A percentile compares a stretch with the other conserved stretches of the same genome.
These are phyloP conservation scores for Salix purpurea DNA, from an alignment of 345 rosid species.

Conservation along the genomic window DNA sequence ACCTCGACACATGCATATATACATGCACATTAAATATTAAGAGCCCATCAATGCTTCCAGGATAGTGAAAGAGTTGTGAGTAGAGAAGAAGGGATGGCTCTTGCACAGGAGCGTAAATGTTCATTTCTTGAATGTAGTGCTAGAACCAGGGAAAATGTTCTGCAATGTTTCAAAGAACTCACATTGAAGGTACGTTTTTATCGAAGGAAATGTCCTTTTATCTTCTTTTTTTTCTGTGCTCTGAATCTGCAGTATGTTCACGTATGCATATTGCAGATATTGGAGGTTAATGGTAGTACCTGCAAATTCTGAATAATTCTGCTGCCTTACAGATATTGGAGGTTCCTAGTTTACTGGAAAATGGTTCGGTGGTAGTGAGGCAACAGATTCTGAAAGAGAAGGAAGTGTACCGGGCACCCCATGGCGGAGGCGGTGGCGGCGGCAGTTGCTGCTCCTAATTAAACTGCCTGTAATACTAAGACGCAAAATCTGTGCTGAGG, in stretches of 20 bases:
- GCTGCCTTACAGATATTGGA: conserved; percentile 53
- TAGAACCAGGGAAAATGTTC: conserved; percentile 61
- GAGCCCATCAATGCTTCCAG: conserved; percentile 26
- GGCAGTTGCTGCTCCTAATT: conserved; percentile 46
- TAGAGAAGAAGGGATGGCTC: conserved; percentile 78
- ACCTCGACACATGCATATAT: background rate
- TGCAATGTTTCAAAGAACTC: conserved; percentile 70
- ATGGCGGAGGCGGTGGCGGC: conserved; percentile 11
- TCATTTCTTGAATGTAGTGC: conserved; percentile 84
- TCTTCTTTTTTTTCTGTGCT: background rate
- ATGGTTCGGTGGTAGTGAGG: conserved; percentile 64
- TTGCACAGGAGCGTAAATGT: conserved; percentile 66
- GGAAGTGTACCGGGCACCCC: conserved; percentile 30
- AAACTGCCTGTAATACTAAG: background rate
- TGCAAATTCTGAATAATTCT: background rate
- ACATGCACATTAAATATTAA: background rate
- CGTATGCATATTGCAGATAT: too few species aligned
- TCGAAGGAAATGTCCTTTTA: background rate
- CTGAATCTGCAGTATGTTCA: background rate
- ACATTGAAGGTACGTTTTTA: conserved; percentile 48
- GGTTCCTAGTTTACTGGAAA: conserved; percentile 66
- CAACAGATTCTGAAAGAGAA: conserved; percentile 44
- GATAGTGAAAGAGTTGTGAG: conserved; percentile 77
- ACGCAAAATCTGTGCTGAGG: background rate
- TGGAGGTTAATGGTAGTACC: background rate